Evolutionary conservation across 257 asterid species (phyloP), one percentile per base, ranked within the genome.

Genomic region (Fraxinus quadrangulata): DNA sequence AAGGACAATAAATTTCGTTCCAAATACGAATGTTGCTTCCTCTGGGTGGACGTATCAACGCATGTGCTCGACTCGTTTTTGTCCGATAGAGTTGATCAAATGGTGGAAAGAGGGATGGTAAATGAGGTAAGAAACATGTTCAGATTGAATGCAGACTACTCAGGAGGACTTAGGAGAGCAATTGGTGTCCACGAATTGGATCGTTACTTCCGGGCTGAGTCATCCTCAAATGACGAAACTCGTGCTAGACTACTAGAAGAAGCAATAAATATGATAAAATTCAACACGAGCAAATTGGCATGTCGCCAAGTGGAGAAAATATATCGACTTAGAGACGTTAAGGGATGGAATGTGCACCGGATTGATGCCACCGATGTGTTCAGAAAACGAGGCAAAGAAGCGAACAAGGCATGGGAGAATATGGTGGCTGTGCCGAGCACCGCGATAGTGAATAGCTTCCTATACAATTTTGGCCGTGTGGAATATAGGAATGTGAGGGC

Each of bases 161-260:
- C 97, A 16, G 72, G 73, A 49, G 99, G 99, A 14, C 88, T 95
- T 2, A 82, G 94, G 69, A 80, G 90, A 73, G 94, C 99, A 28
- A 95, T 95, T 54, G 99, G 99, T 4, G 97, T 95, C 5, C 96
- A 92, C 1, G 99, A 95, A 77, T 76, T 95, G 6, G 96, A 93
- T 40, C 72, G 75, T n/a, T 88, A 74, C 42, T 89, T 93, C 84
- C 81, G 90, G 36, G 79, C 78, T 6, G 91, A 83, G 49, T 49
- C 92, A 23, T 70, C 61, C 21, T 30, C 77, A 68, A 92, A 83
- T 80, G 83, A 71, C 17, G 84, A 73, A 40, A 76, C 88, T 19
- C 89, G 91, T 0, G 81, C 75, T 31, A 83, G 79, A 78, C 61
- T 88, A 3, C 85, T 88, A 1, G 77, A 78, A 7, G 91, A 89